Percentiles rank a stretch among this genome's conserved stretches.
Conservation (phyloP, 352 stramenopile genomes). For the Plasmopara muralis region DNA sequence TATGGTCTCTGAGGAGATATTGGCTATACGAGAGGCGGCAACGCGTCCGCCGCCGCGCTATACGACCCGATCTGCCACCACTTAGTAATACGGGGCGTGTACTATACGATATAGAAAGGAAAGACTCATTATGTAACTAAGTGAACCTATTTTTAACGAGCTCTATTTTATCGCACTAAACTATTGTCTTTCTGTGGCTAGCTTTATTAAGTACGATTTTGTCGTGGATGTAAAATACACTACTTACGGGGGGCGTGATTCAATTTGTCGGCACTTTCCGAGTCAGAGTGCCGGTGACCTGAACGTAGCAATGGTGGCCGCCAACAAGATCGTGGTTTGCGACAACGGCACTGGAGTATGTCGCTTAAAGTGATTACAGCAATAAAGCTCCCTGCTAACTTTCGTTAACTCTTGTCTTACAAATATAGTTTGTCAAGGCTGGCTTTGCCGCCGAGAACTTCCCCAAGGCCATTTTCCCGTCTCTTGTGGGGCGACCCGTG, state of each 20-base stretch:
- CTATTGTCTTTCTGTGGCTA: conserved; percentile 2
- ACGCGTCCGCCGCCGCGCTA: conserved; percentile 18
- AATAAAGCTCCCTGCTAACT: neutral
- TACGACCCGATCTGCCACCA: conserved; percentile 13
- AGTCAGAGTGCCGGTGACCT: conserved; percentile 6
- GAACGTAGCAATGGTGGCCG: conserved; percentile 54
- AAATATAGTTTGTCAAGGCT: conserved; percentile 80
- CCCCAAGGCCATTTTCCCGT: conserved; percentile 91
- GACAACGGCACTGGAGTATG: conserved; percentile 83
- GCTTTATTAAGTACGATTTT: conserved; percentile 4
- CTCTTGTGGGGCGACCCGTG: conserved; percentile 91
- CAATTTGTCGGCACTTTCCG: conserved; percentile 9
- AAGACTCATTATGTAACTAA: conserved; percentile 23
- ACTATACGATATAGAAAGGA: conserved; percentile 17
- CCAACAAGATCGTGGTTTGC: conserved; percentile 86
- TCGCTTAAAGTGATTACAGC: neutral
- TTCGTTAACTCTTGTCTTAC: neutral
- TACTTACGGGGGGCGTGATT: conserved; percentile 10
- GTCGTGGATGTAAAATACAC: conserved; percentile 5
- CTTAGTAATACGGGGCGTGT: conserved; percentile 2
- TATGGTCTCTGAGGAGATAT: conserved; percentile 14
- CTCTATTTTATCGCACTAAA: conserved; percentile 1
- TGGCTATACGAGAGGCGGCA: conserved; percentile 15
- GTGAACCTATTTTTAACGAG: conserved; percentile 16
- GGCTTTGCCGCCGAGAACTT: conserved; percentile 95